These are phyloP conservation scores for Xylaria castorea DNA, from an alignment of 495 filamentous ascomycete genomes.

Conservation along the genomic window DNA sequence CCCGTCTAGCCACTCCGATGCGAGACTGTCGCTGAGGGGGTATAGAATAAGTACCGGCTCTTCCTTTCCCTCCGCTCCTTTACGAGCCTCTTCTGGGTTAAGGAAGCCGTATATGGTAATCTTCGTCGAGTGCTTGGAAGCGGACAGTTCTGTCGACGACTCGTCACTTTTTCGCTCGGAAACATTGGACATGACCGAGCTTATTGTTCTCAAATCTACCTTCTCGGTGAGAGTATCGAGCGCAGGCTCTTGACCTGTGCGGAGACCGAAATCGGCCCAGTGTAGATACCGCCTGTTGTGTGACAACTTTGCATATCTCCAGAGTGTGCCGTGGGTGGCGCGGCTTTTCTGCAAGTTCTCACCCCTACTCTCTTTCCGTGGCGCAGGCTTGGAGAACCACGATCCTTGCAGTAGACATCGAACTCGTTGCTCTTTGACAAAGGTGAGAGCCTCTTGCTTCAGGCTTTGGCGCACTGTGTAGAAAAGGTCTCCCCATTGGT, in stretches of 20 bases:
- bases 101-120: slow-evolving; percentile 88
- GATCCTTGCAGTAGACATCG: slow-evolving; percentile 87
- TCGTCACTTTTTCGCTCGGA: slow-evolving; percentile 59
- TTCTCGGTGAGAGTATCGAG: slow-evolving; percentile 80
- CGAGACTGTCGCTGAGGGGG: slow-evolving; percentile 79
- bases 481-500: slow-evolving; percentile 91
- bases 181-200: slow-evolving; percentile 92
- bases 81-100: slow-evolving; percentile 41
- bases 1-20: slow-evolving; percentile 97
- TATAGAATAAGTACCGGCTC: slow-evolving; percentile 78
- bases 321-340: slow-evolving; percentile 55
- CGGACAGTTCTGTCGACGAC: slow-evolving; percentile 39
- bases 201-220: slow-evolving; percentile 87
- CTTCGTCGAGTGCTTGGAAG: slow-evolving; percentile 68
- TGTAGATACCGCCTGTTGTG: slow-evolving; percentile 92
- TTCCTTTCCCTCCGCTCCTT: slow-evolving; percentile 49
- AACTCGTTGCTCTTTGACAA: slow-evolving; percentile 95
- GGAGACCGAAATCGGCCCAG: slow-evolving; percentile 82
- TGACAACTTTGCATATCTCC: slow-evolving; percentile 86
- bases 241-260: slow-evolving; percentile 68
- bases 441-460: slow-evolving; percentile 89
- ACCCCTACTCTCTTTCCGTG: slow-evolving; percentile 47
- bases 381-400: slow-evolving; percentile 78
- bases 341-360: slow-evolving; percentile 45
- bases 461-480: slow-evolving; percentile 90